Conservation (phyloP, 441 rosid genomes). For the Aleurites moluccanus region DNA sequence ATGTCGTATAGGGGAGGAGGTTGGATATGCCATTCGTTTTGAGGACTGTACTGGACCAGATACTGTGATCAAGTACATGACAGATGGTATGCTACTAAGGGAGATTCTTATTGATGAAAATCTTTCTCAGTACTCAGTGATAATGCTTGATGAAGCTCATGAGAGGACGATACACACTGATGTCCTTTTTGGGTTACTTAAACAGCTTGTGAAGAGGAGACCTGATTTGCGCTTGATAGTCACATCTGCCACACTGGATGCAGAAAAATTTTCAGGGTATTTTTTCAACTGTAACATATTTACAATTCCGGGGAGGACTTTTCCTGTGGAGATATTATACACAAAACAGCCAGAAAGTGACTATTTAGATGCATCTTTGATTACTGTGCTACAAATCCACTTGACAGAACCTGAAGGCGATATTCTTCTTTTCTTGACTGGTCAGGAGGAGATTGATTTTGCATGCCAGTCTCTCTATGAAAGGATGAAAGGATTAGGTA, state of each 20-base stretch:
- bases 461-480: slow-evolving; percentile 84
- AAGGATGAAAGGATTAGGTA: slow-evolving; percentile 78
- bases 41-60: slow-evolving; percentile 95
- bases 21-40: slow-evolving; percentile 80
- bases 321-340: slow-evolving; percentile 80
- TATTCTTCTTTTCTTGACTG: slow-evolving; percentile 77
- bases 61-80: slow-evolving; percentile 88
- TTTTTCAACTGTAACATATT: slow-evolving; percentile 79
- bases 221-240: slow-evolving; percentile 78
- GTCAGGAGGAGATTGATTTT: slow-evolving; percentile 93
- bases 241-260: slow-evolving; percentile 88
- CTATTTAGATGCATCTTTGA: slow-evolving; percentile 78
- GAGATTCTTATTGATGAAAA: slow-evolving; percentile 72
- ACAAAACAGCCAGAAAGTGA: slow-evolving; percentile 85
- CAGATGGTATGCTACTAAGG: slow-evolving; percentile 87
- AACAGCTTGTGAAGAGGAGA: slow-evolving; percentile 70
- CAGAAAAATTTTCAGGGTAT: slow-evolving; percentile 87
- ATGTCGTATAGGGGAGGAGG: slow-evolving; percentile 81
- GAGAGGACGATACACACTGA: slow-evolving; percentile 91
- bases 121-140: slow-evolving; percentile 69
- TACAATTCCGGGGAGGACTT: slow-evolving; percentile 88
- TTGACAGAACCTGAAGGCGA: slow-evolving; percentile 91
- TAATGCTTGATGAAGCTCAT: slow-evolving; percentile 93
- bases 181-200: slow-evolving; percentile 81
- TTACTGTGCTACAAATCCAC: slow-evolving; percentile 81